Evolutionary conservation across 2,329 filamentous ascomycete species (phyloP), one percentile per base, ranked within the genome.

Genomic region (Exophiala aquamarina): DNA sequence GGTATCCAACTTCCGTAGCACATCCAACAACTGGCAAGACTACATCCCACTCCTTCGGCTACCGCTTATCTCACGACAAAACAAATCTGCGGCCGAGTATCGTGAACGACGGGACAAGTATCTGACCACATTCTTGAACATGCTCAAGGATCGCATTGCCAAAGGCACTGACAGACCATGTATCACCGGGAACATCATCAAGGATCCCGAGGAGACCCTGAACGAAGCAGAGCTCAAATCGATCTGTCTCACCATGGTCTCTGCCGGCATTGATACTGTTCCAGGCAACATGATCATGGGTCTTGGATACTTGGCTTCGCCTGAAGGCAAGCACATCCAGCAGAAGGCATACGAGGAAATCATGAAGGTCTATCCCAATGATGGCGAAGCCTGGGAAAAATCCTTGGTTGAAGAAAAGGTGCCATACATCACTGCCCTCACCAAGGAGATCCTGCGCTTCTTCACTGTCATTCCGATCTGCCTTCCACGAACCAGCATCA

Each of bases 1-100:
- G 4, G 82, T 93, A 18, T 85, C 83, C 43, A 87, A 87, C 58
- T 86, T 91, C 61, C 73, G 88, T 38, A 86, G 81, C 19, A 92
- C 87, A 0, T 88, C 84, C 59, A 89, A 90, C 62, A 92, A 92
- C 63, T 88, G 86, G 81, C 85, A 89, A 60, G 88, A 93, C 60
- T 92, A 92, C 57, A 80, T 93, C n/a, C 87, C 88, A 0, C 60
- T 91, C 4, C 63, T 93, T 50, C 76, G 88, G 20, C 64, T 89
- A 2, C 57, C 57, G n/a, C 76, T 81, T 55, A 77, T 82, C 2
- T 79, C 74, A 23, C 76, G 76, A 54, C 57, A 59, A 44, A 89
- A 81, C 59, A 72, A 73, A 2, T 76, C 81, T 39, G 85, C 87
- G 0, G 69, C 77, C 6, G 79, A 83, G 50, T 88, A 83, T 66